These are phyloP conservation scores for Backusella sp. DNA, from an alignment of 192 early-diverging fungal species.

Conservation along the genomic window DNA sequence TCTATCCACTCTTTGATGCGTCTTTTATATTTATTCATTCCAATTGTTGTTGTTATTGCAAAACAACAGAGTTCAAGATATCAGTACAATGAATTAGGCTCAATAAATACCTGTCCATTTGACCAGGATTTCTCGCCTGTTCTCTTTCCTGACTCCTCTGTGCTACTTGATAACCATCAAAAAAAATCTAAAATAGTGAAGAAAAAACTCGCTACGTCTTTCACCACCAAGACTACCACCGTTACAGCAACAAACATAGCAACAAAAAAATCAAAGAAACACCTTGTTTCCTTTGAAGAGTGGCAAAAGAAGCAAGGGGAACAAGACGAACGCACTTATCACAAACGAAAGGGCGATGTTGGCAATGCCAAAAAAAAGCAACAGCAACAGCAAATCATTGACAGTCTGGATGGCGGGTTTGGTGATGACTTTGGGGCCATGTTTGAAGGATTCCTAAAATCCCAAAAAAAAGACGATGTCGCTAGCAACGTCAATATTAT, in stretches of 20 bases:
- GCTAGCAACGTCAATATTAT: conserved; percentile 2
- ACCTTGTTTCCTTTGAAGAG: conserved; percentile 35
- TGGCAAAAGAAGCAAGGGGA: conserved; percentile 26
- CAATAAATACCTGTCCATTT: neutral
- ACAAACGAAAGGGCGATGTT: neutral
- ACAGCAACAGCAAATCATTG: conserved; percentile 20
- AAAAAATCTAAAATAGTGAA: neutral
- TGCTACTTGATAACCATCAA: neutral
- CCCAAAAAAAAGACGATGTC: neutral
- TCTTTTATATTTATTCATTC: neutral
- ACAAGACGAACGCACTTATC: conserved; percentile 10
- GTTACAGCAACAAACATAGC: neutral
- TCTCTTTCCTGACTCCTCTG: neutral
- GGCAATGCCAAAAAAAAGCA: conserved; percentile 7
- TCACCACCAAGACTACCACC: neutral
- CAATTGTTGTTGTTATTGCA: neutral
- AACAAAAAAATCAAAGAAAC: neutral
- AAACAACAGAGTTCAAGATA: neutral
- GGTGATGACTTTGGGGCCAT: conserved; percentile 34
- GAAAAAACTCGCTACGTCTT: neutral
- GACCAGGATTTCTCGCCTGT: neutral
- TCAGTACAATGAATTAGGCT: neutral
- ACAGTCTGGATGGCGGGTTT: conserved; percentile 36
- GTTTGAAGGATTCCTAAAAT: conserved; percentile 25
- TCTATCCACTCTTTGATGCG: neutral